Evolutionary conservation across 1,139 yeast species (phyloP).

Genomic region (Pichia sp.): DNA sequence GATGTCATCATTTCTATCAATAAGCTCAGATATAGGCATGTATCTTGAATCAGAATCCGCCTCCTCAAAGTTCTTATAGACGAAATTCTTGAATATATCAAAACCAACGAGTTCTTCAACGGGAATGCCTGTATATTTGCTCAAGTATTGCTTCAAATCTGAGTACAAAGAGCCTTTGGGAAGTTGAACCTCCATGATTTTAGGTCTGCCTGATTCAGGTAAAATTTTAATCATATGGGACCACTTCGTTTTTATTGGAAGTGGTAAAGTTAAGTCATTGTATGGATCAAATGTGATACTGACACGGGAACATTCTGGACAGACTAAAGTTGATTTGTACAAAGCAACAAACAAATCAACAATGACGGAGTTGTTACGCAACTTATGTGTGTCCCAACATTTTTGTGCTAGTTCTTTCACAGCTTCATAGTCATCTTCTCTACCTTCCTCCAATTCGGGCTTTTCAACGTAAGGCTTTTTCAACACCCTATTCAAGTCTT

Average conservation of each 20-base stretch:
- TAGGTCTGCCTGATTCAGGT: slow-evolving; percentile 45
- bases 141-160: slow-evolving; percentile 57
- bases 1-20: slow-evolving; percentile 55
- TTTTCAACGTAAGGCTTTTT: slow-evolving; percentile 85
- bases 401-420: slow-evolving; percentile 56
- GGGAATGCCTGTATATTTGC: slow-evolving; percentile 42
- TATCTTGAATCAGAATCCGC: slow-evolving; percentile 48
- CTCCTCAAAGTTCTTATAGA: slow-evolving; percentile 66
- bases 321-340: slow-evolving; percentile 81
- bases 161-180: slow-evolving; percentile 57
- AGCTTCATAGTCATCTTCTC: slow-evolving; percentile 49
- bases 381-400: slow-evolving; percentile 77
- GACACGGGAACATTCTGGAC: slow-evolving; percentile 77
- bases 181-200: slow-evolving; percentile 62
- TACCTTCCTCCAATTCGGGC: slow-evolving; percentile 66
- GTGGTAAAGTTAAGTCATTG: slow-evolving; percentile 82
- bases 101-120: slow-evolving; percentile 46
- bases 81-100: slow-evolving; percentile 64
- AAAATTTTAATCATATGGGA: slow-evolving; percentile 55
- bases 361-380: slow-evolving; percentile 79
- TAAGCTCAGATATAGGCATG: slow-evolving; percentile 63
- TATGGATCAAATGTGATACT: slow-evolving; percentile 94
- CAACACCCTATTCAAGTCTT: slow-evolving; percentile 77
- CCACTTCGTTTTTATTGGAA: slow-evolving; percentile 79
- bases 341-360: slow-evolving; percentile 84